These are phyloP conservation scores for Stachybotrys chlorohalonatus DNA, from an alignment of 2,329 filamentous ascomycete genomes.

Conservation along the genomic window DNA sequence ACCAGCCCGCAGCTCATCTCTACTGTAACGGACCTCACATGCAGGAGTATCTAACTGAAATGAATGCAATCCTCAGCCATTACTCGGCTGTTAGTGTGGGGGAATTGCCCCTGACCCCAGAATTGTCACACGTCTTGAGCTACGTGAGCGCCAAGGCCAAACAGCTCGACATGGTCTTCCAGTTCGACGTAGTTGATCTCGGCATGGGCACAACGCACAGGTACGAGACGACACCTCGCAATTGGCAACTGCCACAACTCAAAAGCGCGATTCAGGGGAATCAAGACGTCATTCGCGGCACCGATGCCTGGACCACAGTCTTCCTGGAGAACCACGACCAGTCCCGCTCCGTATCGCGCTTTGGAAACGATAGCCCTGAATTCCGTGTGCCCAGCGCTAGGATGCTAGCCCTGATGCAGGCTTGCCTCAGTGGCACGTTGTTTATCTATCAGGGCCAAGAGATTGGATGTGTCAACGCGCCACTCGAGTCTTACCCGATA, in stretches of 20 bases:
- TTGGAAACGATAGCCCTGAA: constrained; percentile 37
- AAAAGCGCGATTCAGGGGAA: constrained; percentile 38
- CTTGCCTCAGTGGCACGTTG: constrained; percentile 47
- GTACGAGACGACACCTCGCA: constrained; percentile 37
- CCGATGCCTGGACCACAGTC: constrained; percentile 53
- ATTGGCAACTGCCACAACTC: constrained; percentile 37
- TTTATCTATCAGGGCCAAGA: constrained; percentile 63
- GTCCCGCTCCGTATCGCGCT: constrained; percentile 47
- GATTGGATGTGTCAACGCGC: constrained; percentile 54
- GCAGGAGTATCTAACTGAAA: constrained; percentile 58
- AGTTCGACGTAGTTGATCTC: constrained; percentile 55
- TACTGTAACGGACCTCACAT: constrained; percentile 62
- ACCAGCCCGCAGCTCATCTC: constrained; percentile 45
- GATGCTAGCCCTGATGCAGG: constrained; percentile 46
- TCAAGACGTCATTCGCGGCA: constrained; percentile 41
- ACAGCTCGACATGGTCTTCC: constrained; percentile 63
- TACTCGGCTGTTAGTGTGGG: constrained; percentile 65
- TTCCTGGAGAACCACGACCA: constrained; percentile 62
- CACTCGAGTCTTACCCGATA: constrained; percentile 46
- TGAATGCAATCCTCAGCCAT: constrained; percentile 48
- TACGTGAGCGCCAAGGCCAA: constrained; percentile 50
- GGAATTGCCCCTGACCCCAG: constrained; percentile 56
- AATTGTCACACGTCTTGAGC: constrained; percentile 44
- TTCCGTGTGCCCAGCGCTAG: constrained; percentile 43
- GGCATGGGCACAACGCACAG: constrained; percentile 42